A percentile compares a stretch with the other conserved stretches of the same genome.
Evolutionary conservation across 805 yeast species (phyloP).

Genomic region (Candida vartiovaarae): DNA sequence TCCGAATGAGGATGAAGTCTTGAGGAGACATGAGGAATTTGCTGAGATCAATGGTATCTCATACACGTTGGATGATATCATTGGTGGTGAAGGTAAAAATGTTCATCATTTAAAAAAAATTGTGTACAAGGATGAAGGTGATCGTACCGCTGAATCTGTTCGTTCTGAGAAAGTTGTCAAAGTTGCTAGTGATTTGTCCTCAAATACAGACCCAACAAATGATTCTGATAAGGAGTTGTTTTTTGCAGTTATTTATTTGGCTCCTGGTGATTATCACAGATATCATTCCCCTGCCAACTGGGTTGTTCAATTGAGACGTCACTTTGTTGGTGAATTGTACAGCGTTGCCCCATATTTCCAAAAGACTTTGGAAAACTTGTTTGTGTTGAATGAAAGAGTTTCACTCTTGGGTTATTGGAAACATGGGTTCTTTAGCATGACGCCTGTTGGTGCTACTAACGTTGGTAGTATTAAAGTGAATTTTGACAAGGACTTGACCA

Average conservation of each 20-base stretch:
- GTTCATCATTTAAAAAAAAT: conserved; percentile 40
- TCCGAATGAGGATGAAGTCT: conserved; percentile 31
- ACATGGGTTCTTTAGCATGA: conserved; percentile 96
- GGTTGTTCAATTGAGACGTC: conserved; percentile 91
- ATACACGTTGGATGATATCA: conserved; percentile 59
- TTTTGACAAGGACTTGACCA: conserved; percentile 83
- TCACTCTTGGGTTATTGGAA: conserved; percentile 95
- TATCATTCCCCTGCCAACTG: conserved; percentile 95
- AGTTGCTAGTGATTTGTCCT: conserved; percentile 27
- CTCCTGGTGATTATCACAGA: conserved; percentile 98
- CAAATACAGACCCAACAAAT: conserved; percentile 8
- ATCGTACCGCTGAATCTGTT: conserved; percentile 38
- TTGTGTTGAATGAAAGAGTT: conserved; percentile 90
- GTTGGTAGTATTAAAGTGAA: conserved; percentile 92
- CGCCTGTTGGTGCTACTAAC: conserved; percentile 98
- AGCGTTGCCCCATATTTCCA: conserved; percentile 97
- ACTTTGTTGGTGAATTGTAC: conserved; percentile 91
- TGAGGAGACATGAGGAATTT: conserved; percentile 59
- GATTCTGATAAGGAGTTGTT: conserved; percentile 53
- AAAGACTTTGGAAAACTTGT: conserved; percentile 74
- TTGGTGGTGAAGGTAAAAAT: conserved; percentile 45
- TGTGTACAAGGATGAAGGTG: conserved; percentile 59
- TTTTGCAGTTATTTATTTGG: conserved; percentile 88
- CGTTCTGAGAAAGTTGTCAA: conserved; percentile 31
- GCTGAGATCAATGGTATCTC: conserved; percentile 73